These are phyloP conservation scores for Panicum hallii DNA, from an alignment of 202 grass and related monocot genomes.

Conservation along the genomic window DNA sequence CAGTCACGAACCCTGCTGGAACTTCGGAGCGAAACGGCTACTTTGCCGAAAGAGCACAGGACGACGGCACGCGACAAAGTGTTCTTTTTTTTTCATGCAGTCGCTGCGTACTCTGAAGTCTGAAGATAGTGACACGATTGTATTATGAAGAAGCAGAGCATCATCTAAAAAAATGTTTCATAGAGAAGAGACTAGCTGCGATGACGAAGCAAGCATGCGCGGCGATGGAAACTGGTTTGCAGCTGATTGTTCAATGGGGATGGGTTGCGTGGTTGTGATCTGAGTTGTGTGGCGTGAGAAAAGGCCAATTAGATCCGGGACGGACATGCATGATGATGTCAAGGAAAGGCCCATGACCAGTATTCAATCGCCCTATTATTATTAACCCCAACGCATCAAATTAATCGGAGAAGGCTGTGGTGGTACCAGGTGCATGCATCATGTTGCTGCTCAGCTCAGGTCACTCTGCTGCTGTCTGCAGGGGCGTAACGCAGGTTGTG, in stretches of 20 bases:
- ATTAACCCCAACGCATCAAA: background rate
- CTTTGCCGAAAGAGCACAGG: slow-evolving; percentile 7
- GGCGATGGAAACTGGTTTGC: background rate
- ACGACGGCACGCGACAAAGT: slow-evolving; percentile 17
- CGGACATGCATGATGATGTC: slow-evolving; percentile 1
- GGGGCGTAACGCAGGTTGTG: background rate
- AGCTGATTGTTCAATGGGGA: slow-evolving; percentile 14
- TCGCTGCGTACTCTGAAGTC: background rate
- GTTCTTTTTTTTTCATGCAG: background rate
- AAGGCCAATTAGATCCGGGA: slow-evolving; percentile 22
- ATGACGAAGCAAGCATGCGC: slow-evolving; percentile 50
- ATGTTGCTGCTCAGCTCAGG: background rate
- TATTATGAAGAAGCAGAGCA: background rate
- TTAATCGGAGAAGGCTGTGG: background rate
- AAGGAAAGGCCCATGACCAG: background rate
- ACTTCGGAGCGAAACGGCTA: slow-evolving; percentile 14
- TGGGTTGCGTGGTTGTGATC: slow-evolving; percentile 8
- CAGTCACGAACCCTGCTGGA: background rate
- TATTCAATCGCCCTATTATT: background rate
- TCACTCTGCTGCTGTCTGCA: background rate
- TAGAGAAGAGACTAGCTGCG: background rate
- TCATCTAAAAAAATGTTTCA: background rate
- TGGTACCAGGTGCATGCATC: background rate
- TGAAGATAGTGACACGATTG: background rate
- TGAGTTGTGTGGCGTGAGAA: background rate